Conservation (phyloP, 2,329 filamentous ascomycete genomes). For the Exserohilum turcica region DNA sequence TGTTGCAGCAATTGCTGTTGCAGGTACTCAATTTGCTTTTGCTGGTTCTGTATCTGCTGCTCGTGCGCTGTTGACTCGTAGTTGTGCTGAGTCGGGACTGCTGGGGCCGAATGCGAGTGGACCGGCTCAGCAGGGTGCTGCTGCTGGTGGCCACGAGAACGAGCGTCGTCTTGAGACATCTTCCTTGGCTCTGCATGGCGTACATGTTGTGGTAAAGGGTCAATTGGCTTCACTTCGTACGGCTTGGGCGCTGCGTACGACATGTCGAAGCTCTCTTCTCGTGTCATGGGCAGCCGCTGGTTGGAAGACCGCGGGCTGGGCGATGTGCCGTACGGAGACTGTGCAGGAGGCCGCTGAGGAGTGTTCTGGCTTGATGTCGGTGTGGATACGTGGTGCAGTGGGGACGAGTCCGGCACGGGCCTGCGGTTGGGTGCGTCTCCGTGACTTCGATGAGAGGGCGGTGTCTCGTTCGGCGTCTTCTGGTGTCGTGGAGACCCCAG, state of each 20-base stretch:
- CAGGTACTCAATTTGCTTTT: slow-evolving; percentile 21
- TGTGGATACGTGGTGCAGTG: slow-evolving; percentile 23
- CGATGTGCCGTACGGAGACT: slow-evolving; percentile 29
- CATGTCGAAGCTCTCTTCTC: slow-evolving; percentile 41
- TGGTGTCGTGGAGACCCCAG: slow-evolving; percentile 43
- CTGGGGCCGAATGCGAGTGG: slow-evolving; percentile 54
- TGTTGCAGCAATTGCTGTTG: slow-evolving; percentile 18
- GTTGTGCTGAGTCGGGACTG: slow-evolving; percentile 43
- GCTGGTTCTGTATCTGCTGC: slow-evolving; percentile 17
- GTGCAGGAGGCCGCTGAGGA: slow-evolving; percentile 33
- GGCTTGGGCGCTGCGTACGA: slow-evolving; percentile 45
- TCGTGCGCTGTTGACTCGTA: slow-evolving; percentile 25
- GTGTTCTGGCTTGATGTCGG: slow-evolving; percentile 30
- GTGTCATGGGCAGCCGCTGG: slow-evolving; percentile 24
- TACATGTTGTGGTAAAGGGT: slow-evolving; percentile 33
- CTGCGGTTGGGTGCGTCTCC: slow-evolving; percentile 35
- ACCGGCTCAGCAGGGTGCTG: slow-evolving; percentile 39
- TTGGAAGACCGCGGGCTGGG: slow-evolving; percentile 33
- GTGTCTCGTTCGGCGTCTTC: slow-evolving; percentile 27
- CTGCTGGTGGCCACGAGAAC: slow-evolving; percentile 29
- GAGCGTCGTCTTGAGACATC: slow-evolving; percentile 38
- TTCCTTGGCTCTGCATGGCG: slow-evolving; percentile 24
- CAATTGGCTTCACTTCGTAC: slow-evolving; percentile 42
- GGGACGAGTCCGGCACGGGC: slow-evolving; percentile 35
- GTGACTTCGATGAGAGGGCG: slow-evolving; percentile 27